A percentile compares a stretch with the other conserved stretches of the same genome.
Evolutionary conservation across 805 yeast species (phyloP).

Genomic region (Spathaspora passalidarum): DNA sequence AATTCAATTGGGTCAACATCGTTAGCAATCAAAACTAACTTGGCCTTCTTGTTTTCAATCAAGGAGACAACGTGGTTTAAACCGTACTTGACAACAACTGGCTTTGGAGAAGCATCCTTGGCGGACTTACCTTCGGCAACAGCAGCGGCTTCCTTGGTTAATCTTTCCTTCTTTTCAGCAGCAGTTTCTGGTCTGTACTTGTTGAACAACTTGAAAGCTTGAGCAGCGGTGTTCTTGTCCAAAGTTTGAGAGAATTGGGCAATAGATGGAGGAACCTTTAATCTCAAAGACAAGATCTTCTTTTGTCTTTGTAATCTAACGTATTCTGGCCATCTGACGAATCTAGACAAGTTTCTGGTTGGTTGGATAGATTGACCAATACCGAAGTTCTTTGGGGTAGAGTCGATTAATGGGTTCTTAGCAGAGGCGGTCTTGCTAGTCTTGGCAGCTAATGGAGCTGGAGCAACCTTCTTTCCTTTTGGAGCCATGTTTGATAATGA

Average conservation of each 20-base stretch:
- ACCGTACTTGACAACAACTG: conserved; percentile 96
- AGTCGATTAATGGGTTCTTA: conserved; percentile 84
- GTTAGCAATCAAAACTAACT: conserved; percentile 94
- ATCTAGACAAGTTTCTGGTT: conserved; percentile 95
- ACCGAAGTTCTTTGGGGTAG: conserved; percentile 92
- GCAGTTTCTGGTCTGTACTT: conserved; percentile 98
- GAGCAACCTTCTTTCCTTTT: conserved; percentile 81
- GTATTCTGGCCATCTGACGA: conserved; percentile 99
- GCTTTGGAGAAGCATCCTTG: conserved; percentile 95
- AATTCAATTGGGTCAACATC: conserved; percentile 99
- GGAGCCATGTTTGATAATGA: conserved; percentile 33
- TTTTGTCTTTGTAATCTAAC: conserved; percentile 98
- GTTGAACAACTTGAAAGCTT: conserved; percentile 95
- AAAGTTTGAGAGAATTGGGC: conserved; percentile 94
- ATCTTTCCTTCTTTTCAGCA: conserved; percentile 98
- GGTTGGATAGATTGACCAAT: conserved; percentile 95
- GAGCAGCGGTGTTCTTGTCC: conserved; percentile 99
- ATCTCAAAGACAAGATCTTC: conserved; percentile 91
- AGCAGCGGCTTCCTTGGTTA: conserved; percentile 98
- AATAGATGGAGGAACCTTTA: conserved; percentile 98
- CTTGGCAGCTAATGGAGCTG: conserved; percentile 94
- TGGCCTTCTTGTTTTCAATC: conserved; percentile 97
- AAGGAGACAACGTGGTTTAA: conserved; percentile 97
- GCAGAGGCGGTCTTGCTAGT: conserved; percentile 30
- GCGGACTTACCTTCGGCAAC: conserved; percentile 97